phyloP scores from a whole-genome alignment of 306 rosid genomes.

The Vigna trinervia region DNA sequence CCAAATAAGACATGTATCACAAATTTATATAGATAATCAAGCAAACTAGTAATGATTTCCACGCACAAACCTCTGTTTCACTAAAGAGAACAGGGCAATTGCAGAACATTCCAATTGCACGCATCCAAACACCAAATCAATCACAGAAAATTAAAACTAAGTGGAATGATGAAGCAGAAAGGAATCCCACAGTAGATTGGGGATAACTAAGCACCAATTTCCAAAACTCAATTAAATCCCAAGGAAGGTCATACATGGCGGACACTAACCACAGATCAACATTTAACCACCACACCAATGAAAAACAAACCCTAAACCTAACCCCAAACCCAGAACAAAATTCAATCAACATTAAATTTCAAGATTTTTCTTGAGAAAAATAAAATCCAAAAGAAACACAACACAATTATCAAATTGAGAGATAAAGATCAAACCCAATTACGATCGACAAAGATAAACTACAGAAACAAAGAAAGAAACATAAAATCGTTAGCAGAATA shows the following conservation, averaged over 20 bases:
- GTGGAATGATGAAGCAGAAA: conserved; percentile 15
- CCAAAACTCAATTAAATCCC: conserved; percentile 32
- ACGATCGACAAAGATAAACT: conserved; percentile 36
- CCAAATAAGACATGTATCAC: conserved; percentile 12
- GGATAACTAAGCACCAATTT: conserved; percentile 13
- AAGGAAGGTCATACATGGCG: not conserved
- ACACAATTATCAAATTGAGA: conserved; percentile 10
- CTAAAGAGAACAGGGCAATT: not conserved
- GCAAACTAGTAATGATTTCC: not conserved
- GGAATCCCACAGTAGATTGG: not conserved
- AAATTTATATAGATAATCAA: conserved; percentile 10
- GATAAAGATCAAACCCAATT: conserved; percentile 32
- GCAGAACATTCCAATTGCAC: conserved; percentile 5
- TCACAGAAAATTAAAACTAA: not conserved
- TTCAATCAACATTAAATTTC: conserved; percentile 2
- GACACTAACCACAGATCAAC: conserved; percentile 43
- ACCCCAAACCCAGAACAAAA: conserved; percentile 42
- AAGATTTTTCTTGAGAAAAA: not conserved
- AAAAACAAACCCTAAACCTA: conserved; percentile 47
- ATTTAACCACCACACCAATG: conserved; percentile 42
- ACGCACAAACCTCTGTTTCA: not conserved
- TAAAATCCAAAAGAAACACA: not conserved
- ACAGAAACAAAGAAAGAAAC: not conserved
- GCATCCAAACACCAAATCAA: conserved; percentile 20
- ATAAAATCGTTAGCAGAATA: conserved; percentile 19